Conservation (phyloP, 352 stramenopile species). For the Phytophthora quininea region DNA sequence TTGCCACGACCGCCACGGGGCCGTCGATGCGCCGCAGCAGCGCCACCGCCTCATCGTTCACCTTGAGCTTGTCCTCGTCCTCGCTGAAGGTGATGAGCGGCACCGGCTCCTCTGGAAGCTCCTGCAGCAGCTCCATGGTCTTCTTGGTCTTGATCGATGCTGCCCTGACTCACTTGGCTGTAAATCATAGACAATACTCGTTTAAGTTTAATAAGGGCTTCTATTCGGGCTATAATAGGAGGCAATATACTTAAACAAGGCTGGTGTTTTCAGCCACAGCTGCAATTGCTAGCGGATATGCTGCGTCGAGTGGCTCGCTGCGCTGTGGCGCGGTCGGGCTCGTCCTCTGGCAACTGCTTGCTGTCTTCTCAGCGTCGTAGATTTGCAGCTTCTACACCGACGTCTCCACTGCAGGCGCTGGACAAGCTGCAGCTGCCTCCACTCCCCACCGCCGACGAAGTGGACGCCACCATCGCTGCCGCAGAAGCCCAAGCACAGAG, state of each 20-base stretch:
- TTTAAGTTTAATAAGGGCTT: too few relatives aligned
- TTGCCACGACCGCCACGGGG: constrained; percentile 80
- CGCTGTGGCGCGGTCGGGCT: constrained; percentile 8
- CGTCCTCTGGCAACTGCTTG: constrained; percentile 18
- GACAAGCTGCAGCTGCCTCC: constrained; percentile 54
- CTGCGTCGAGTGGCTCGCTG: constrained; percentile 36
- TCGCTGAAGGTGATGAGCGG: constrained; percentile 89
- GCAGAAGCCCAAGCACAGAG: constrained; percentile 60
- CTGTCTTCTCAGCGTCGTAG: constrained; percentile 20
- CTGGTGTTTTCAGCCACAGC: constrained; percentile 13
- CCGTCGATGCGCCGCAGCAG: constrained; percentile 74
- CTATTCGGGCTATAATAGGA: too few relatives aligned
- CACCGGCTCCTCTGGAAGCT: constrained; percentile 80
- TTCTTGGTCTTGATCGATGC: too few relatives aligned
- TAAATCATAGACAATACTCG: background rate
- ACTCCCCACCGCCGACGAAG: constrained; percentile 61
- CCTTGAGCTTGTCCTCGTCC: constrained; percentile 76
- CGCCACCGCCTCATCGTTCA: constrained; percentile 79
- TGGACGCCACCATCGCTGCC: constrained; percentile 70
- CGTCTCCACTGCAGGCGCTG: constrained; percentile 17
- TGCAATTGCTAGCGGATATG: constrained; percentile 33
- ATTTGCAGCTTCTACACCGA: constrained; percentile 5
- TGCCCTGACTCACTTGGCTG: background rate
- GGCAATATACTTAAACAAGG: background rate
- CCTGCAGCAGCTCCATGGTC: constrained; percentile 25